These are phyloP conservation scores for Platanus orientalis DNA, from an alignment of 164 flowering plant genomes.

Conservation along the genomic window DNA sequence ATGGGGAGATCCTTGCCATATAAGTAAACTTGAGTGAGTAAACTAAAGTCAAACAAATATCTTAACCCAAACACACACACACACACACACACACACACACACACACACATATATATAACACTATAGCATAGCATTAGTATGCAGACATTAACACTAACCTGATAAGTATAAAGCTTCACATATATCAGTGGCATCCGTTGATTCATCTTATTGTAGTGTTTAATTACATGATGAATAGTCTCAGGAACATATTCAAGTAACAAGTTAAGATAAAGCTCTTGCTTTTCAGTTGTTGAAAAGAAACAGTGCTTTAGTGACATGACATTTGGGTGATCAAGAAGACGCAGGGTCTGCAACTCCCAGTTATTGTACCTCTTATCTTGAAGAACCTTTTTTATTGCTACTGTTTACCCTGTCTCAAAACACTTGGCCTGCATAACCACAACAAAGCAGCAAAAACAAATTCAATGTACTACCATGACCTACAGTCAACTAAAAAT, in stretches of 20 bases:
- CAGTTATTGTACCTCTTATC: conserved; percentile 76
- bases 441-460: neutral
- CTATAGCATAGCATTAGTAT: no score
- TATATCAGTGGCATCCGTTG: conserved; percentile 59
- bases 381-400: conserved; percentile 71
- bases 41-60: no score
- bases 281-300: conserved; percentile 64
- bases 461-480: no score
- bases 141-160: conserved; percentile 27
- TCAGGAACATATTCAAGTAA: conserved; percentile 68
- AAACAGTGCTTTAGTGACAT: conserved; percentile 58
- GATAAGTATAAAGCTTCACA: conserved; percentile 52
- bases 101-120: no score
- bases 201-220: conserved; percentile 53
- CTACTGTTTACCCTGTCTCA: conserved; percentile 70
- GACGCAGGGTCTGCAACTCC: conserved; percentile 70
- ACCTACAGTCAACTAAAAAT: neutral
- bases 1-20: no score
- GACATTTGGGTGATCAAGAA: conserved; percentile 62
- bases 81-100: no score
- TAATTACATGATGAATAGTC: conserved; percentile 57
- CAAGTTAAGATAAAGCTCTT: conserved; percentile 56
- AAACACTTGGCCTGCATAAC: conserved; percentile 63
- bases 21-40: no score
- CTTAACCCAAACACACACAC: no score